Base-by-base conservation (phyloP, 495 filamentous ascomycete species). In the Neurospora sp. region DNA sequence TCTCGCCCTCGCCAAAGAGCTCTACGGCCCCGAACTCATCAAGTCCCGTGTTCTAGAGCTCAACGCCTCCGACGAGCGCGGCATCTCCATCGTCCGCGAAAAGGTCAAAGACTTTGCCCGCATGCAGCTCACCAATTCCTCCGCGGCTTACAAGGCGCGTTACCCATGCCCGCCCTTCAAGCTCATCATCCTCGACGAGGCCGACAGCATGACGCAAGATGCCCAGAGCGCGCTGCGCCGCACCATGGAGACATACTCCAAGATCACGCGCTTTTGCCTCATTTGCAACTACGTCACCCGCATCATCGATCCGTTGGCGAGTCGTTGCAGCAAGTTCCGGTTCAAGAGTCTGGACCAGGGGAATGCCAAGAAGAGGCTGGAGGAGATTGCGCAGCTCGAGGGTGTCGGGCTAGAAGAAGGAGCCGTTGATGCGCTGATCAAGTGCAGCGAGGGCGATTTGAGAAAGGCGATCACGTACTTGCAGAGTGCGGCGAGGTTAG, bases 41-140 rank as follows among this genome's bases (percentile, higher is more conserved):
- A 94, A 93, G 79, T 90, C 94, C 42, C 93, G 96, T 9, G 96
- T 98, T 69, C 91, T 99, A 69, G 96, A 99, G 84, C 89, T 99
- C 79, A 99, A 99, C 84, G 96, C 96, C 75, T 98, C 96, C 45
- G 96, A 99, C 84, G 96, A 99, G 85, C 95, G 96, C 72, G 96
- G 96, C 44, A 98, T 98, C 79, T 91, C 88, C 40, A 98, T 99
- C 72, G 94, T 99, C 40, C 92, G 96, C n/a, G 93, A 96, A 78
- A 99, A 98, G 79, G 92, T 99, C 76, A 99, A 99, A 82, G 92
- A 98, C 81, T 99, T 99, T 78, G 96, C 96, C 7, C 90, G 95
- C 39, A 94, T 94, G 82, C 94, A 98, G 77, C 88, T 99, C 65
- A 94, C 93, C 40, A 92, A 96, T 72, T 89, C 93, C 2, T 90